These are phyloP conservation scores for Xanthoceras sorbifolium DNA, from an alignment of 345 rosid species.

Conservation along the genomic window DNA sequence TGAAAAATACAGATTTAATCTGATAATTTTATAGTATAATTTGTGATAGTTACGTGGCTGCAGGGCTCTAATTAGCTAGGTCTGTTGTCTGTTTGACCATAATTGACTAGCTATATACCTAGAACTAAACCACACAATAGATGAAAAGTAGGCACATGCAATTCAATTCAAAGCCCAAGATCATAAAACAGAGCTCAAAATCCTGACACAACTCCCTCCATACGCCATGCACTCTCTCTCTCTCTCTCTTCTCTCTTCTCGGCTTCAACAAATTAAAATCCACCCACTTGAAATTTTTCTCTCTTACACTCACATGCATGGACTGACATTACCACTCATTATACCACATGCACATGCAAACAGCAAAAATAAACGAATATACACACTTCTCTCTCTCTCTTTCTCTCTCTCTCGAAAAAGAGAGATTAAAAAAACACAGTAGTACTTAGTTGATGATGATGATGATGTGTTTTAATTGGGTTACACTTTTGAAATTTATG, in stretches of 20 bases:
- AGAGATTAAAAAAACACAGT: neutral
- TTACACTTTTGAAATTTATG: neutral
- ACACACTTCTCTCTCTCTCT: neutral
- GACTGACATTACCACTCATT: conserved; percentile 54
- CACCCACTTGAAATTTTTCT: neutral
- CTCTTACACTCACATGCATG: conserved; percentile 46
- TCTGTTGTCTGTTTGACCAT: conserved; percentile 3
- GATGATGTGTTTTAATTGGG: conserved; percentile 3
- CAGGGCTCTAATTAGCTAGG: neutral
- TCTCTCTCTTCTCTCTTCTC: conserved; percentile 14
- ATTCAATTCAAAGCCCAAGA: conserved; percentile 31
- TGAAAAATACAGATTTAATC: neutral
- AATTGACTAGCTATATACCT: conserved; percentile 2
- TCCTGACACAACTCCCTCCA: conserved; percentile 45
- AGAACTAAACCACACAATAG: neutral
- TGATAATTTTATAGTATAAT: too few species aligned
- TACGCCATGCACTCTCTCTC: conserved; percentile 36
- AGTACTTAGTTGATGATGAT: neutral
- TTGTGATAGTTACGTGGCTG: too few species aligned
- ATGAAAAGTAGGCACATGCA: conserved; percentile 31
- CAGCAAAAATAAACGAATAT: neutral
- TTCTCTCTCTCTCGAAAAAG: neutral
- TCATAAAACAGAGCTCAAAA: conserved; percentile 15
- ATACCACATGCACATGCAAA: conserved; percentile 53
- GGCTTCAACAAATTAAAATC: conserved; percentile 22